Evolutionary conservation across 306 rosid genomes (phyloP).

Genomic region (Corylus heterophylla): DNA sequence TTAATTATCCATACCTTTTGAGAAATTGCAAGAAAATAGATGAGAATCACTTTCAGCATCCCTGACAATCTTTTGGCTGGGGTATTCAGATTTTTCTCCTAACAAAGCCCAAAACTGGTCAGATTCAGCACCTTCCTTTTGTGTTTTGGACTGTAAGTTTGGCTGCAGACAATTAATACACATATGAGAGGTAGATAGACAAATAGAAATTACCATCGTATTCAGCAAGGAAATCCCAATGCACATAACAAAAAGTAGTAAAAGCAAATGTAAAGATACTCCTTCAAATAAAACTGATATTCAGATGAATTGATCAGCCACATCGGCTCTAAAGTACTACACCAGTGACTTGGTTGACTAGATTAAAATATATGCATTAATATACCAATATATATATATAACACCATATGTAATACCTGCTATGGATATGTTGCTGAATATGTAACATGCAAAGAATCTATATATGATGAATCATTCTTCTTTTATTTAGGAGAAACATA

Average conservation of each 20-base stretch:
- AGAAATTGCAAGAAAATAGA: conserved; percentile 76
- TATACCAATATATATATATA: not conserved
- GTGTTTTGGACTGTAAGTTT: conserved; percentile 71
- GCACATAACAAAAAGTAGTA: conserved; percentile 11
- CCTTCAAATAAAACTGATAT: not conserved
- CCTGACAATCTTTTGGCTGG: conserved; percentile 77
- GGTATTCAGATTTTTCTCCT: conserved; percentile 78
- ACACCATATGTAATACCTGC: conserved; percentile 8
- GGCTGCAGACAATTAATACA: conserved; percentile 72
- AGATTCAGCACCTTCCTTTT: conserved; percentile 82
- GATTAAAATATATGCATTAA: conserved; percentile 13
- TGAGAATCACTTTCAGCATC: conserved; percentile 74
- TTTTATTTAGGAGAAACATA: conserved; percentile 13
- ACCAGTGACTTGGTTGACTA: conserved; percentile 7
- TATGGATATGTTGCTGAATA: conserved; percentile 20
- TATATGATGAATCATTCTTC: conserved; percentile 9
- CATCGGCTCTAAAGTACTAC: conserved; percentile 1
- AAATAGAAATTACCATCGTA: conserved; percentile 16
- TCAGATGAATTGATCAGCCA: conserved; percentile 19
- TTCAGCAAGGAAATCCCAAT: conserved; percentile 14
- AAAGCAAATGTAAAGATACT: conserved; percentile 2
- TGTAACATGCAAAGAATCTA: conserved; percentile 10
- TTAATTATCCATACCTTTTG: conserved; percentile 52
- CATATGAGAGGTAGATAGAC: conserved; percentile 38
- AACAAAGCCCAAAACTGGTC: conserved; percentile 92